Evolutionary conservation across 1,284 basidiomycete species (phyloP), one percentile per base, ranked within the genome.

Genomic region (Ceratobasidium sp.): DNA sequence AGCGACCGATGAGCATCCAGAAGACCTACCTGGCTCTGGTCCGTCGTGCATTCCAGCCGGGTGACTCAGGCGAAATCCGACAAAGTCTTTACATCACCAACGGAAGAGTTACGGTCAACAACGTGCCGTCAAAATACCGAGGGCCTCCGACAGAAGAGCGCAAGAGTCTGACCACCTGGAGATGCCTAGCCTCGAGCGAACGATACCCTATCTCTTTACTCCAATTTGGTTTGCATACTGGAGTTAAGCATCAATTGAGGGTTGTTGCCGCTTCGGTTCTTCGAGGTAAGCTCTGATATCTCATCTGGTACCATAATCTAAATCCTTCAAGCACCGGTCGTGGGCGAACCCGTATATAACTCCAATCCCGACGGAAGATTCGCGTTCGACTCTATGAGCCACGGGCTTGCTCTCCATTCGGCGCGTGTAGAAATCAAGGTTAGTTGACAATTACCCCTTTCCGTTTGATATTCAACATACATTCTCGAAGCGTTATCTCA

Each of bases 1-100:
- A 29, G n/a, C n/a, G n/a, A n/a, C n/a, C n/a, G 33, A n/a, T n/a
- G n/a, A n/a, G 11, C 14, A 81, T 91, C 7, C 80, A 84, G 44
- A 93, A 93, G 79, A 86, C 85, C 0, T 93, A 93, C 78, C 84
- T 92, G 29, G 91, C 91, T 0, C 82, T 93, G 44, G 90, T 91
- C 0, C 84, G 87, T 41, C 89, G 86, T 1, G 11, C n/a, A 2
- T 57, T 71, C 29, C 15, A 54, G 31, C 66, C 54, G 1, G 54
- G 44, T 0, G 53, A 45, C 27, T 22, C 53, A 41, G 66, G 54
- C 17, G 54, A 71, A 57, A 22, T 59, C 59, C 66, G 54, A 44
- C 47, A 59, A 45, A 22, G 24, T 4, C 44, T 71, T 4, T 59
- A n/a, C 24, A 59, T 71, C 41, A 48, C 69, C 33, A 56, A 65